These are phyloP conservation scores for Epicoccum sorghinum DNA, from an alignment of 2,329 filamentous ascomycete genomes.

Conservation along the genomic window DNA sequence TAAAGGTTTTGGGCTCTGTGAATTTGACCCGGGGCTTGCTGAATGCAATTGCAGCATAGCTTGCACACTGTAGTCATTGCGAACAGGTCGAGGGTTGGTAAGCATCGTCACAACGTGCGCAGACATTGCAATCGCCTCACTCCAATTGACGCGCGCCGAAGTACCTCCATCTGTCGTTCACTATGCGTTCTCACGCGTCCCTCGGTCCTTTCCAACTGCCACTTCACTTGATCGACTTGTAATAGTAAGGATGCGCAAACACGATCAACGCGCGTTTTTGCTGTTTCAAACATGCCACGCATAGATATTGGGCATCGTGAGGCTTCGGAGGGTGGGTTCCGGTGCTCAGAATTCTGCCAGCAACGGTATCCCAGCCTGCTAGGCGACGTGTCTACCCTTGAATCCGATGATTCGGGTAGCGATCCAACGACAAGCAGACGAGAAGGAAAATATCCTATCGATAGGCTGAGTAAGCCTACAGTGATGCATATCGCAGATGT, in stretches of 20 bases:
- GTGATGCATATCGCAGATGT: neutral
- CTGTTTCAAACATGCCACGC: neutral
- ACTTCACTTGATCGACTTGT: slow-evolving; percentile 3
- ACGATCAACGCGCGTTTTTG: slow-evolving; percentile 1
- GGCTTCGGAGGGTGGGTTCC: slow-evolving; percentile 23
- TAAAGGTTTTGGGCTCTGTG: neutral
- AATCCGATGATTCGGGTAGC: neutral
- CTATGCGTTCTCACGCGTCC: slow-evolving; percentile 6
- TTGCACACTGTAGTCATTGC: neutral
- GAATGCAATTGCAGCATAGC: slow-evolving; percentile 3
- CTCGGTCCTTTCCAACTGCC: slow-evolving; percentile 5
- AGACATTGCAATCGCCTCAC: slow-evolving; percentile 2
- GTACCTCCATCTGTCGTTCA: slow-evolving; percentile 5
- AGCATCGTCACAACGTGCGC: neutral
- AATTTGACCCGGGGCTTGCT: neutral
- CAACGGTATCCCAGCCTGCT: slow-evolving; percentile 19
- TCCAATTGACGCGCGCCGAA: slow-evolving; percentile 8
- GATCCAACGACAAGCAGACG: neutral
- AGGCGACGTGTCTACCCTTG: slow-evolving; percentile 19
- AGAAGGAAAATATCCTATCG: neutral
- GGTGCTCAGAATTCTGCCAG: slow-evolving; percentile 18
- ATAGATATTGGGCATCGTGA: slow-evolving; percentile 23
- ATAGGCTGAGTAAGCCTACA: neutral
- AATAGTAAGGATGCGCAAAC: slow-evolving; percentile 6
- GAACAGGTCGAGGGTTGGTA: neutral